These are phyloP conservation scores for Spizellomyces sp. DNA, from an alignment of 192 early-diverging fungal genomes.

Conservation along the genomic window DNA sequence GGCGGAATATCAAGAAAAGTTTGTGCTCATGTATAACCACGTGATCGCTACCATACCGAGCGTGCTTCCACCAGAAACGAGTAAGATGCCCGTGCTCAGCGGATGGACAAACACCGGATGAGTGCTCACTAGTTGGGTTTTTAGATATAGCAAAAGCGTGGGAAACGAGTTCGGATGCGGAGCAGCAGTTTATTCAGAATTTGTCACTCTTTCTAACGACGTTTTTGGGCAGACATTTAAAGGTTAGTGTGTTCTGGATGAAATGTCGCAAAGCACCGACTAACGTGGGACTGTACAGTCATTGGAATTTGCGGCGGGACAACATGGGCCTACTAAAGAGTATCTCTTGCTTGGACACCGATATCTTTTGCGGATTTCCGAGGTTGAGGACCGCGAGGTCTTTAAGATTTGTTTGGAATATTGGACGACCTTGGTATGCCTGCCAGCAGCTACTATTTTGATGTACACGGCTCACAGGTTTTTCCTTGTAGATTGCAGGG, in stretches of 20 bases:
- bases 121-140: not conserved
- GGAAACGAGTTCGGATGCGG: conserved; percentile 80
- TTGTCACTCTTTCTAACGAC: conserved; percentile 89
- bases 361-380: conserved; percentile 88
- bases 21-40: conserved; percentile 84
- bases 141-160: conserved; percentile 81
- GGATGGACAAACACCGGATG: not conserved
- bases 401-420: conserved; percentile 99
- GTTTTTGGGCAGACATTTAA: conserved; percentile 83
- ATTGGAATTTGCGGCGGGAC: conserved; percentile 34
- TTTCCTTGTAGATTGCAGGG: conserved; percentile 59
- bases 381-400: conserved; percentile 93
- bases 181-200: conserved; percentile 97
- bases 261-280: not conserved
- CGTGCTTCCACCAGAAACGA: conserved; percentile 68
- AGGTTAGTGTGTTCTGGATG: conserved; percentile 52
- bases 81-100: conserved; percentile 44
- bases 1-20: conserved; percentile 80
- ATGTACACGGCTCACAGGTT: not conserved
- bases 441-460: not conserved
- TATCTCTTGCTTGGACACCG: conserved; percentile 73
- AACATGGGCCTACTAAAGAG: conserved; percentile 23
- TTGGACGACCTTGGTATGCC: conserved; percentile 84
- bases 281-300: conserved; percentile 19
- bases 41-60: conserved; percentile 70